phyloP scores from a whole-genome alignment of 1,284 basidiomycete species.

The Hemileia vastatrix region DNA sequence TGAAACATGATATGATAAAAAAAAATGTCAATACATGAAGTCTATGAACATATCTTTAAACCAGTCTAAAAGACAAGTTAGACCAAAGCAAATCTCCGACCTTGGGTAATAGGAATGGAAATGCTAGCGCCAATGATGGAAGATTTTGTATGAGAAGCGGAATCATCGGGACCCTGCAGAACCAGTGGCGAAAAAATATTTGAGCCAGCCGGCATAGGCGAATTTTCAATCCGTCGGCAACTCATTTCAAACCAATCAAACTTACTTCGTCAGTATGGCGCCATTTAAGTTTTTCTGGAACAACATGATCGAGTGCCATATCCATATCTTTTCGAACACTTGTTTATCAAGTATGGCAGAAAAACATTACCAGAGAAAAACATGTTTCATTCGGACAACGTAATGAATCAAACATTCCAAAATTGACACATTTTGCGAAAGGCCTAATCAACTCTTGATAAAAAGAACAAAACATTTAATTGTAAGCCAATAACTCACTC shows the following conservation, averaged over 20 bases:
- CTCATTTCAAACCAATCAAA: neutral
- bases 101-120: conserved; percentile 23
- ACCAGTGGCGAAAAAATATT: neutral
- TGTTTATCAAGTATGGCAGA: no score
- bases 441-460: neutral
- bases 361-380: no score
- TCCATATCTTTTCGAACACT: conserved; percentile 43
- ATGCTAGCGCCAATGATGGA: conserved; percentile 36
- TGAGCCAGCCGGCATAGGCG: neutral
- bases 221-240: neutral
- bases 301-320: conserved; percentile 41
- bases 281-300: conserved; percentile 42
- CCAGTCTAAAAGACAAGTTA: neutral
- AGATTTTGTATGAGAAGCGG: conserved; percentile 41
- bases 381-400: no score
- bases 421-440: neutral
- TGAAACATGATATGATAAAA: no score
- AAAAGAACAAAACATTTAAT: neutral
- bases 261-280: conserved; percentile 35
- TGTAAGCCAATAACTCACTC: conserved; percentile 3
- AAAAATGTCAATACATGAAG: neutral
- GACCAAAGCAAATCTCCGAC: neutral
- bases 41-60: neutral
- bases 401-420: neutral
- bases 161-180: conserved; percentile 24